phyloP scores from a whole-genome alignment of 2,329 filamentous ascomycete species.

The Fusarium illudens region DNA sequence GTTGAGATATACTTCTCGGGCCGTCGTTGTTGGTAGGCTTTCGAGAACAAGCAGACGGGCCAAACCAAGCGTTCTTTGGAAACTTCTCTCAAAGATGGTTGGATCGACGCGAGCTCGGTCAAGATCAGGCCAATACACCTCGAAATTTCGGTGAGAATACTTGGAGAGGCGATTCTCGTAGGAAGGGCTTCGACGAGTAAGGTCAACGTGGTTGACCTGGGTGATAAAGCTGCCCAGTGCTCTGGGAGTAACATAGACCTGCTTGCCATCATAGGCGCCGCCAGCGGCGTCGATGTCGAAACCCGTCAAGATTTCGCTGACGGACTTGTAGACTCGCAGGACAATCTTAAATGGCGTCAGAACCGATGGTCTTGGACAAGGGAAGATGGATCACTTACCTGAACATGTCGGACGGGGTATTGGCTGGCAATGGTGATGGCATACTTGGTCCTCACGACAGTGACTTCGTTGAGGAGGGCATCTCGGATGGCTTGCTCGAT shows the following conservation, averaged over 20 bases:
- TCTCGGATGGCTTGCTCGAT: conserved; percentile 81
- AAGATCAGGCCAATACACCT: conserved; percentile 80
- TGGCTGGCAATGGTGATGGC: conserved; percentile 86
- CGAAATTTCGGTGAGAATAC: conserved; percentile 84
- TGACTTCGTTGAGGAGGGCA: conserved; percentile 82
- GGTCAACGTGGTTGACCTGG: conserved; percentile 81
- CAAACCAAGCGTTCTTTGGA: conserved; percentile 77
- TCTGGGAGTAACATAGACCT: conserved; percentile 81
- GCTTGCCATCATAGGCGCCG: conserved; percentile 79
- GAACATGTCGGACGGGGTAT: conserved; percentile 83
- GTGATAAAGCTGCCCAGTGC: conserved; percentile 82
- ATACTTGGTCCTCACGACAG: conserved; percentile 85
- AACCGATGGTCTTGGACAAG: neutral
- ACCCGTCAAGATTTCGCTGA: conserved; percentile 85
- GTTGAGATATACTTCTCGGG: conserved; percentile 75
- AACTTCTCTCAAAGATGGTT: conserved; percentile 86
- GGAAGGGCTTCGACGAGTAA: conserved; percentile 81
- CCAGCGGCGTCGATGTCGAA: conserved; percentile 90
- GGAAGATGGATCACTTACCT: conserved; percentile 48
- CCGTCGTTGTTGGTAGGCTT: conserved; percentile 72
- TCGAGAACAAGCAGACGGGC: conserved; percentile 83
- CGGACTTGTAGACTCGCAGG: conserved; percentile 81
- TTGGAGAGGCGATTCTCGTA: conserved; percentile 90
- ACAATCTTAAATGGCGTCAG: conserved; percentile 69
- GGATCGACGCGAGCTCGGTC: conserved; percentile 82